Conservation (phyloP, 2,329 filamentous ascomycete species). For the Aureobasidium lini region DNA sequence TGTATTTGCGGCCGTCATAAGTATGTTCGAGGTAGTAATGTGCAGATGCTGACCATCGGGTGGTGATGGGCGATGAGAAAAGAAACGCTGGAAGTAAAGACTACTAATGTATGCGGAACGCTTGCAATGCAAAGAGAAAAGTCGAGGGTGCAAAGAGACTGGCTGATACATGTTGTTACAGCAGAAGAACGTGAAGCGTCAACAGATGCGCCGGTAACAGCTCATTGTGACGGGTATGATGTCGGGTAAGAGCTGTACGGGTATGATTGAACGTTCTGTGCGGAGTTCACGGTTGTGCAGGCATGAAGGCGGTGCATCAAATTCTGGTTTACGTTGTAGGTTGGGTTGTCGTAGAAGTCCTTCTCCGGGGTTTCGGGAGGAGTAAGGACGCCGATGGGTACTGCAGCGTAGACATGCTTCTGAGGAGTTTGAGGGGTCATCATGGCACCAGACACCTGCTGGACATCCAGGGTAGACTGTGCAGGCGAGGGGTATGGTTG, state of each 20-base stretch:
- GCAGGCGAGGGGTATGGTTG: constrained; percentile 13
- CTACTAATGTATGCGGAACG: constrained; percentile 14
- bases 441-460: constrained; percentile 53
- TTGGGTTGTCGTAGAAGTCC: constrained; percentile 24
- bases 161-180: constrained; percentile 24
- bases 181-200: constrained; percentile 4
- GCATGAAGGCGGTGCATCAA: constrained; percentile 19
- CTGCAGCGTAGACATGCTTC: constrained; percentile 60
- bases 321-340: constrained; percentile 21
- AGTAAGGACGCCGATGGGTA: constrained; percentile 70
- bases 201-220: neutral
- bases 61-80: constrained; percentile 1
- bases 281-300: constrained; percentile 26
- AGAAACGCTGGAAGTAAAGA: constrained; percentile 11
- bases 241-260: constrained; percentile 16
- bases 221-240: constrained; percentile 11
- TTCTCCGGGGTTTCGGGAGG: constrained; percentile 77
- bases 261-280: constrained; percentile 22
- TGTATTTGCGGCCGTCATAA: constrained; percentile 7
- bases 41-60: constrained; percentile 6
- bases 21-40: constrained; percentile 14
- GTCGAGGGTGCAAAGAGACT: constrained; percentile 18
- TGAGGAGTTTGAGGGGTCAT: constrained; percentile 71
- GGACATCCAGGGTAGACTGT: constrained; percentile 17
- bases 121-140: constrained; percentile 21